A percentile compares a stretch with the other conserved stretches of the same genome.
phyloP scores from a whole-genome alignment of 768 basidiomycete species.

The Xerocomellus chrysenteron region DNA sequence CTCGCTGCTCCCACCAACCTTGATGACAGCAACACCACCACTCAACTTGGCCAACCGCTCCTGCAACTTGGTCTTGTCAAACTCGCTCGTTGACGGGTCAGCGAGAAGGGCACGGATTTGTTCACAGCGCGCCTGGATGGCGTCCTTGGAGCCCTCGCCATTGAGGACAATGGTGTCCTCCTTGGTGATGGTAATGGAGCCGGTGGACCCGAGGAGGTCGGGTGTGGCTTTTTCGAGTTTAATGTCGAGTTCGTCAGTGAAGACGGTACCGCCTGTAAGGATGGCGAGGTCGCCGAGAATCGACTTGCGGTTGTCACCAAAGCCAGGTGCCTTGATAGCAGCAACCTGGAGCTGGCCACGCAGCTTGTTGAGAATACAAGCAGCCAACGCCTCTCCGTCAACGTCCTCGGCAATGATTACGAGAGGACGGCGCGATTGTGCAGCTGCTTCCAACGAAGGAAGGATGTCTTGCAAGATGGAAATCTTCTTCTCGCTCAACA shows the following conservation, averaged over 20 bases:
- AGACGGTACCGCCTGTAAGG: constrained; percentile 95
- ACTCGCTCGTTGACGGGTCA: constrained; percentile 29
- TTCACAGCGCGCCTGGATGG: constrained; percentile 73
- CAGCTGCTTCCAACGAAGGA: constrained; percentile 80
- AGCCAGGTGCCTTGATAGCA: constrained; percentile 96
- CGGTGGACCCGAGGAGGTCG: constrained; percentile 1
- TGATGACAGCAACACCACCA: constrained; percentile 98
- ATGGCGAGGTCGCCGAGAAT: constrained; percentile 96
- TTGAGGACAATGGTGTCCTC: constrained; percentile 83
- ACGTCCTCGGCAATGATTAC: constrained; percentile 97
- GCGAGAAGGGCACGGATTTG: constrained; percentile 63
- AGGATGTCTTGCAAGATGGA: constrained; percentile 91
- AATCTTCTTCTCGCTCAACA: constrained; percentile 97
- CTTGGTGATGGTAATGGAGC: constrained; percentile 54
- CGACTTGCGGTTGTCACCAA: constrained; percentile 98
- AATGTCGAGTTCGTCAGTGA: constrained; percentile 94
- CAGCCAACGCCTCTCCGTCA: constrained; percentile 95
- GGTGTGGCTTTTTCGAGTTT: constrained; percentile 84
- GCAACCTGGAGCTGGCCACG: constrained; percentile 93
- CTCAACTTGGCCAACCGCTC: constrained; percentile 94
- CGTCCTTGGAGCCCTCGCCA: too few relatives aligned
- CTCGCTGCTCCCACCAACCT: constrained; percentile 90
- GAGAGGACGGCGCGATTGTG: constrained; percentile 80
- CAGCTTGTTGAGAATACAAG: constrained; percentile 98
- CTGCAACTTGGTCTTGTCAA: constrained; percentile 91